Percentiles rank a stretch among this genome's conserved stretches.
Evolutionary conservation across 2,329 filamentous ascomycete genomes (phyloP).

Genomic region (Fusarium napiforme): DNA sequence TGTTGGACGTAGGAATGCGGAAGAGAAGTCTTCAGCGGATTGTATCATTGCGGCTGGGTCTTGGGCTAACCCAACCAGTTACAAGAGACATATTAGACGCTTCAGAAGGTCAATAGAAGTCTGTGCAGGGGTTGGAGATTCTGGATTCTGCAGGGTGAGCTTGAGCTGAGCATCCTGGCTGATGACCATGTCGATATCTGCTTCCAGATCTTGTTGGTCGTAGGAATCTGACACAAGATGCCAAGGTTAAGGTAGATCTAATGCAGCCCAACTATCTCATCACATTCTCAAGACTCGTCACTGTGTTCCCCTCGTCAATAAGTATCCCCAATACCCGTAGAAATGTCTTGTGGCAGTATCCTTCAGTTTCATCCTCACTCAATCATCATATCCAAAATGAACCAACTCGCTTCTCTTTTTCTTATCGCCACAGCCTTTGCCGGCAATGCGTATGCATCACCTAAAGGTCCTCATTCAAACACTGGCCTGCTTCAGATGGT

Average conservation of each 20-base stretch:
- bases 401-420: background rate
- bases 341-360: no score
- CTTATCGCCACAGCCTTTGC: background rate
- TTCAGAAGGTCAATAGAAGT: background rate
- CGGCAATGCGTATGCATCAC: background rate
- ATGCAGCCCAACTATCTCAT: background rate
- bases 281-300: background rate
- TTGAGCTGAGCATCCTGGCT: background rate
- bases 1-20: background rate
- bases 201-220: background rate
- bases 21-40: background rate
- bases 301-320: accelerated
- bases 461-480: constrained; percentile 48
- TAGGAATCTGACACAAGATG: background rate
- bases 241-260: background rate
- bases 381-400: background rate
- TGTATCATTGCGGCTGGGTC: no score
- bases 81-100: accelerated
- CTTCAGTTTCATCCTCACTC: no score
- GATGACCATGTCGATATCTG: accelerated
- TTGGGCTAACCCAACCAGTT: background rate
- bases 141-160: accelerated
- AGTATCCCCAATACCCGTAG: background rate
- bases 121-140: background rate
- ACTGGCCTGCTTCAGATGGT: constrained; percentile 45